phyloP scores from a whole-genome alignment of 306 rosid species.

The Gastrolobium bilobum region DNA sequence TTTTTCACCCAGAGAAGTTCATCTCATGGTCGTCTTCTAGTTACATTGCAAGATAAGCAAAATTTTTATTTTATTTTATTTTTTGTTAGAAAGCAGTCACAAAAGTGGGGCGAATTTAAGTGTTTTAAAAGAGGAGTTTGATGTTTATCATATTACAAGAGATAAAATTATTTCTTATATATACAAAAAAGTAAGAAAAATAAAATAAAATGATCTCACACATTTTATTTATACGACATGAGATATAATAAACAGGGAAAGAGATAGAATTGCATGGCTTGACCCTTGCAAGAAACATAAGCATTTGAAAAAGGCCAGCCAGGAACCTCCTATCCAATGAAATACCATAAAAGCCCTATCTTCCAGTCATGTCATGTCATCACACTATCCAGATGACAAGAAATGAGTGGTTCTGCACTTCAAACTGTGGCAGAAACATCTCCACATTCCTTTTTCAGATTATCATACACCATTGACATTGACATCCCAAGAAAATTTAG shows the following conservation, averaged over 20 bases:
- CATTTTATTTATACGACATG: too few relatives aligned
- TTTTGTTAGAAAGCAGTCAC: neutral
- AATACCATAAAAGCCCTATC: conserved; percentile 74
- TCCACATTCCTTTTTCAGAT: conserved; percentile 50
- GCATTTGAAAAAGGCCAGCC: conserved; percentile 20
- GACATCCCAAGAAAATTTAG: conserved; percentile 38
- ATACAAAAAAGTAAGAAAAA: too few relatives aligned
- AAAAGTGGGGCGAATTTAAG: neutral
- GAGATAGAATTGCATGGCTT: conserved; percentile 1
- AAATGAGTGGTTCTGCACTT: conserved; percentile 68
- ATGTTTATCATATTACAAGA: too few relatives aligned
- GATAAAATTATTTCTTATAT: too few relatives aligned
- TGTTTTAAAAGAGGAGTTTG: too few relatives aligned
- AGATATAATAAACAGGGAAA: too few relatives aligned
- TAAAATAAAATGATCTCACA: too few relatives aligned
- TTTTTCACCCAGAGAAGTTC: neutral
- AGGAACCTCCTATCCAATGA: conserved; percentile 56
- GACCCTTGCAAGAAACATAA: neutral
- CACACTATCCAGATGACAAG: conserved; percentile 65
- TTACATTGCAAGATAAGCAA: neutral
- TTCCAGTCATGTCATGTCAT: conserved; percentile 62
- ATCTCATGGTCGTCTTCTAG: neutral
- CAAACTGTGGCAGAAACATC: conserved; percentile 54
- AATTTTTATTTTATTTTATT: too few relatives aligned
- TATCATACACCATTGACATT: conserved; percentile 45